Conservation (phyloP, 1,284 basidiomycete species). For the Afroboletus lepidellus region DNA sequence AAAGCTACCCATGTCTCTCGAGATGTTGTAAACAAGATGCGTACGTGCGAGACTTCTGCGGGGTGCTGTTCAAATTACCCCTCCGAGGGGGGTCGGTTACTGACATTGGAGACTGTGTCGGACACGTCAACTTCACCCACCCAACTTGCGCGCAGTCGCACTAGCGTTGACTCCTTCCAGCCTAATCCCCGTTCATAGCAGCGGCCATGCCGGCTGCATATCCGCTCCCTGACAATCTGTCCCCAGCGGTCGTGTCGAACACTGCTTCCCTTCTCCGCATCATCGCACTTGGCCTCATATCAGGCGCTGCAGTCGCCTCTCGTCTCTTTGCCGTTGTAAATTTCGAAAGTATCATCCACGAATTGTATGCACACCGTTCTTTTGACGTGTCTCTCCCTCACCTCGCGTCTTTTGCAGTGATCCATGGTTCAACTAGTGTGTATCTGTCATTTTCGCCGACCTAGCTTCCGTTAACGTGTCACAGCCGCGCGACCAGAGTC, state of each 20-base stretch:
- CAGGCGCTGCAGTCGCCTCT: conserved; percentile 91
- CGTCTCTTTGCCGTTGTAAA: conserved; percentile 97
- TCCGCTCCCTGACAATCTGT: conserved; percentile 64
- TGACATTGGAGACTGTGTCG: neutral
- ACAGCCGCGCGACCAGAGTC: conserved; percentile 86
- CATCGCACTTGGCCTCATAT: conserved; percentile 83
- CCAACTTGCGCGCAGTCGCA: neutral
- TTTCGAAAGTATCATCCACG: conserved; percentile 99
- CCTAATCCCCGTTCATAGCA: conserved; percentile 2
- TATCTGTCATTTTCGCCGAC: conserved; percentile 19
- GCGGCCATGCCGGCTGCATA: conserved; percentile 64
- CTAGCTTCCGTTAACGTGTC: conserved; percentile 11
- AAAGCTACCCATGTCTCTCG: neutral
- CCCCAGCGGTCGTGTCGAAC: conserved; percentile 75
- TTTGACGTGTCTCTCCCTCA: conserved; percentile 6
- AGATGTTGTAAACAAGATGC: no score
- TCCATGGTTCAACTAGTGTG: conserved; percentile 97
- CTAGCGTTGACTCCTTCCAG: neutral
- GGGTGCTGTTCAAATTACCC: no score
- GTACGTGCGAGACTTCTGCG: no score
- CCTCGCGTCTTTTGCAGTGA: conserved; percentile 55
- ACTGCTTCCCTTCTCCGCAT: conserved; percentile 84
- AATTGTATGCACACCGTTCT: conserved; percentile 70
- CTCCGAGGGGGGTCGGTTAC: conserved; percentile 6
- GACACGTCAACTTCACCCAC: conserved; percentile 16